These are phyloP conservation scores for Lasiosphaeria hispida DNA, from an alignment of 495 filamentous ascomycete species.

Conservation along the genomic window DNA sequence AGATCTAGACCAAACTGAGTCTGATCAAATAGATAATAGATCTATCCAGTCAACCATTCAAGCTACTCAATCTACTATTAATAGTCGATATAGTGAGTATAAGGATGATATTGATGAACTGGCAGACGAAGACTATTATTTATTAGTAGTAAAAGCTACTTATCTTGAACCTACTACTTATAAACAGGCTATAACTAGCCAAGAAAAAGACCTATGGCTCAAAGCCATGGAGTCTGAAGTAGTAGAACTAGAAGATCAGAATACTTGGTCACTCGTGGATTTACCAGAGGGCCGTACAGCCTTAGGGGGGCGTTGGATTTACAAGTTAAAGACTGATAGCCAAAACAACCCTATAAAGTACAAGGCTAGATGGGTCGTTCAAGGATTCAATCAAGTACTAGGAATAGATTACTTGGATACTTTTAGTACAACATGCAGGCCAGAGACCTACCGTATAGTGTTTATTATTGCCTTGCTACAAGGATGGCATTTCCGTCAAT, in stretches of 20 bases:
- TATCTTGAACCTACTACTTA: background rate
- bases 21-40: background rate
- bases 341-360: background rate
- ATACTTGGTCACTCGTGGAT: background rate
- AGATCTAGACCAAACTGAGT: background rate
- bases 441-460: conserved; percentile 7
- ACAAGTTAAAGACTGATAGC: no score
- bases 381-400: conserved; percentile 5
- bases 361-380: conserved; percentile 1
- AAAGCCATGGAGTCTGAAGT: background rate
- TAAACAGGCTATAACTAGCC: background rate
- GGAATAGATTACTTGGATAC: conserved; percentile 6
- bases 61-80: background rate
- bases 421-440: background rate
- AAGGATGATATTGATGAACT: background rate
- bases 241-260: background rate
- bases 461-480: background rate
- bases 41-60: background rate
- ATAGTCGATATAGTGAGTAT: background rate
- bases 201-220: background rate
- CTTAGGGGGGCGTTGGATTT: background rate
- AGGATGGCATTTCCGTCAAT: no score
- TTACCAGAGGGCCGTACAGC: background rate
- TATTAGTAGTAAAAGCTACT: background rate
- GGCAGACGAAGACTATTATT: background rate